Evolutionary conservation across 2,329 filamentous ascomycete genomes (phyloP).

Genomic region (Verticillium alfalfae): DNA sequence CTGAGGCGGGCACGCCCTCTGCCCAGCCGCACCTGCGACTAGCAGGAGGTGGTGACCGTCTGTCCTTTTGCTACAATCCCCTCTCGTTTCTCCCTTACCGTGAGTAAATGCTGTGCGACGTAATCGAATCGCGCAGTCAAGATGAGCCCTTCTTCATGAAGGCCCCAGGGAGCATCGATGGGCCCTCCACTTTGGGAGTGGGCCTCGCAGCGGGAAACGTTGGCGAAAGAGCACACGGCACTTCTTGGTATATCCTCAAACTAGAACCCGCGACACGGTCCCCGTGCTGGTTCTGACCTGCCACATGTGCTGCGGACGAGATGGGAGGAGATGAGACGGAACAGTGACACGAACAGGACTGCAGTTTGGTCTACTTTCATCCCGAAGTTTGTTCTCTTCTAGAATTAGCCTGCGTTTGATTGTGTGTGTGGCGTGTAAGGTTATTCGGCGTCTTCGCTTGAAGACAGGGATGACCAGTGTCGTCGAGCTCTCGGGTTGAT

Average conservation of each 20-base stretch:
- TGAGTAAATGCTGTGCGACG: background rate
- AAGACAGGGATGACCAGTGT: background rate
- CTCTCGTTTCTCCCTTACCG: background rate
- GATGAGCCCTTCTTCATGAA: background rate
- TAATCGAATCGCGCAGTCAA: background rate
- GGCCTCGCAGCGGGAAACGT: background rate
- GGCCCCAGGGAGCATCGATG: too few species aligned
- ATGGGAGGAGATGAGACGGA: background rate
- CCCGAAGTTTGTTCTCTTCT: background rate
- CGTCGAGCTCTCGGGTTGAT: background rate
- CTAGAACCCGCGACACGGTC: background rate
- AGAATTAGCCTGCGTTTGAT: background rate
- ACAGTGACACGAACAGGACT: background rate
- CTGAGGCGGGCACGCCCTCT: background rate
- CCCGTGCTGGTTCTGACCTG: background rate
- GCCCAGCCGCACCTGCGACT: background rate
- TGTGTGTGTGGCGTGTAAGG: background rate
- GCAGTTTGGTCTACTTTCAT: background rate
- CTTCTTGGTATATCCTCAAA: background rate
- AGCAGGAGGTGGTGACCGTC: background rate
- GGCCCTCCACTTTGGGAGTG: background rate
- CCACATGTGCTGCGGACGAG: background rate
- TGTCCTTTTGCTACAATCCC: background rate
- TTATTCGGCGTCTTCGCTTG: background rate
- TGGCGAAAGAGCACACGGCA: background rate